phyloP scores from a whole-genome alignment of 441 rosid species.

The Capsella rubella region DNA sequence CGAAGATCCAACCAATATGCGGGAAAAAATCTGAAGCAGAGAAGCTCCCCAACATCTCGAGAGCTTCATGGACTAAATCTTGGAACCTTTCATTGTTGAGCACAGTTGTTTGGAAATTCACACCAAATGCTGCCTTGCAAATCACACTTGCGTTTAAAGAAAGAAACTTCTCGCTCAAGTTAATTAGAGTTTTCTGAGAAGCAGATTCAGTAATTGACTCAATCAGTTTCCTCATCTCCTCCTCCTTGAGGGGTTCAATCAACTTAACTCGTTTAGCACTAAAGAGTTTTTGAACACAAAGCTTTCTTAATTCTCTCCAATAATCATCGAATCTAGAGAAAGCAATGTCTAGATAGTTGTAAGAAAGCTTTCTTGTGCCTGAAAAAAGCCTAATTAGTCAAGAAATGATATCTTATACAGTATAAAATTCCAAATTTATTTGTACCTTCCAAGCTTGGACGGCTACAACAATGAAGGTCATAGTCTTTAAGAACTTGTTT shows the following conservation, averaged over 20 bases:
- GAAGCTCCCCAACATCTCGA: slow-evolving; percentile 42
- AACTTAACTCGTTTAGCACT: slow-evolving; percentile 12
- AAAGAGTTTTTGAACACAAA: slow-evolving; percentile 35
- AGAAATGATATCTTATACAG: background rate
- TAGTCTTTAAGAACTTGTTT: slow-evolving; percentile 53
- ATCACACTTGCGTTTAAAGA: slow-evolving; percentile 18
- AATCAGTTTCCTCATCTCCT: slow-evolving; percentile 34
- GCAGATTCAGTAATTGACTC: slow-evolving; percentile 32
- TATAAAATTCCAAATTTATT: background rate
- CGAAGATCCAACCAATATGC: slow-evolving; percentile 34
- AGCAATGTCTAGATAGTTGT: slow-evolving; percentile 36
- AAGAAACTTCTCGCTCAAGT: slow-evolving; percentile 36
- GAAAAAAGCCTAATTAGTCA: background rate
- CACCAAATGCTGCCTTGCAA: slow-evolving; percentile 44
- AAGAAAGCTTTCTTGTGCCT: slow-evolving; percentile 40
- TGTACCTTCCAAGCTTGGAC: slow-evolving; percentile 50
- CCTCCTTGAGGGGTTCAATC: slow-evolving; percentile 31
- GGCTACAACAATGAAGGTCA: slow-evolving; percentile 63
- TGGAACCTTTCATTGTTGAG: slow-evolving; percentile 33
- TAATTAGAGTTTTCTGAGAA: slow-evolving; percentile 21
- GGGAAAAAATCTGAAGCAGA: slow-evolving; percentile 47
- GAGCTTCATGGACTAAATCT: slow-evolving; percentile 28
- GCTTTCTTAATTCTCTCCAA: slow-evolving; percentile 40
- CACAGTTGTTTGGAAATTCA: slow-evolving; percentile 32
- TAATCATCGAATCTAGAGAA: slow-evolving; percentile 41